phyloP scores from a whole-genome alignment of 1,139 yeast species.

The Lodderomyces margitis region DNA sequence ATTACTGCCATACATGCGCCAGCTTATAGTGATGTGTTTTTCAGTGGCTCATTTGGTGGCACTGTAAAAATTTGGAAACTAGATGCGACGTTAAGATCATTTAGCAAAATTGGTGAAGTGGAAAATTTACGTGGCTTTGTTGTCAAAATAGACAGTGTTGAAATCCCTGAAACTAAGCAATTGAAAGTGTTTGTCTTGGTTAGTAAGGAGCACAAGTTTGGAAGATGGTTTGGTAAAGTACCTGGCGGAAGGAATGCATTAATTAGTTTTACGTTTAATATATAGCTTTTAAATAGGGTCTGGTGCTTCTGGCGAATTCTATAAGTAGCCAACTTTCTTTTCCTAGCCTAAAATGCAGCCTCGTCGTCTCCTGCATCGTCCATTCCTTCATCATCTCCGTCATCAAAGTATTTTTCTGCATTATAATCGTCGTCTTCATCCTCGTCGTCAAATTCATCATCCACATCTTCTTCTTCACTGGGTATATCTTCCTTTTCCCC shows the following conservation, averaged over 20 bases:
- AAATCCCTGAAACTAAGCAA: constrained; percentile 47
- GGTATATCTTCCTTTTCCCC: constrained; percentile 41
- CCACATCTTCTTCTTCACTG: constrained; percentile 45
- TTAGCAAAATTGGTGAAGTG: constrained; percentile 54
- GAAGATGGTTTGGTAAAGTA: constrained; percentile 65
- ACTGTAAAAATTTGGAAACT: constrained; percentile 73
- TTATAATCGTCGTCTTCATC: constrained; percentile 68
- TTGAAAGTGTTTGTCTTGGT: constrained; percentile 64
- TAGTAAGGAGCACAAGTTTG: constrained; percentile 83
- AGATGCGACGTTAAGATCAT: constrained; percentile 54
- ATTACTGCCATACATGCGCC: constrained; percentile 79
- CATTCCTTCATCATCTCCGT: constrained; percentile 74
- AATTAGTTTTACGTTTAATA: constrained; percentile 37
- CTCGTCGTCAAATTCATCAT: constrained; percentile 62
- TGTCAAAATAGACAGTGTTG: constrained; percentile 66
- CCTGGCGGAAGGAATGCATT: constrained; percentile 45
- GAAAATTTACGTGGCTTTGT: constrained; percentile 70
- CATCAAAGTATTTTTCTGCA: constrained; percentile 57
- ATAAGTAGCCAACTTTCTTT: background rate
- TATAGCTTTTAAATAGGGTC: constrained; percentile 20
- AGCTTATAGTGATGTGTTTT: constrained; percentile 85
- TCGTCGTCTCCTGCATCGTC: constrained; percentile 84
- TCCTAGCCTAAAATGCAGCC: constrained; percentile 73
- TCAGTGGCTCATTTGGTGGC: constrained; percentile 90
- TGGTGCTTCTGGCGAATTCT: background rate